Percentiles rank a stretch among this genome's conserved stretches.
phyloP scores from a whole-genome alignment of 2,329 filamentous ascomycete genomes.

The Fusarium sp. region DNA sequence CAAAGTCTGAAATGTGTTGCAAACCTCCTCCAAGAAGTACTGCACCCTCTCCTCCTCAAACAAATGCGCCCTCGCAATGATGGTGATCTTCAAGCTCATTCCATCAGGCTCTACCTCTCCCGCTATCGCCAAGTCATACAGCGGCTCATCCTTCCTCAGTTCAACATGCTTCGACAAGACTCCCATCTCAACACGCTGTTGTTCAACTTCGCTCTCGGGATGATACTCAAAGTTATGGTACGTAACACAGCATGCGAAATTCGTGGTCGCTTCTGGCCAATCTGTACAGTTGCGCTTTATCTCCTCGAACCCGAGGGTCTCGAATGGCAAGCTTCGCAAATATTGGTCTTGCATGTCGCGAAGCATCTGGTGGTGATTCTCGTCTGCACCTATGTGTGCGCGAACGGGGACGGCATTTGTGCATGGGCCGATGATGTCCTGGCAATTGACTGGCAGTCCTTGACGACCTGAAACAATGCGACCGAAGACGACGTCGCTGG shows the following conservation, averaged over 20 bases:
- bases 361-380: neutral
- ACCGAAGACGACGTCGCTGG: conserved; percentile 28
- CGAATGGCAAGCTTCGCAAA: conserved; percentile 13
- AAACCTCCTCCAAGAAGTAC: neutral
- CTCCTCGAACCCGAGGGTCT: conserved; percentile 30
- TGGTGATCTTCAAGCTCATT: neutral
- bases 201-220: conserved; percentile 3
- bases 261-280: conserved; percentile 7
- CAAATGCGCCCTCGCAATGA: neutral
- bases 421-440: conserved; percentile 25
- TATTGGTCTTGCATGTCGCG: conserved; percentile 33
- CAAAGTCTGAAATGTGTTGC: neutral
- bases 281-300: conserved; percentile 33
- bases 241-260: neutral
- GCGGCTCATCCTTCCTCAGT: neutral
- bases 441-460: conserved; percentile 12
- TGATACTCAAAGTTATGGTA: conserved; percentile 25
- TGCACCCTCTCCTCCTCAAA: neutral
- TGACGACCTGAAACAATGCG: conserved; percentile 33
- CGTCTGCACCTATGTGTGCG: neutral
- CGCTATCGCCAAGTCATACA: conserved; percentile 8
- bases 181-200: conserved; percentile 14
- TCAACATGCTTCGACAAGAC: conserved; percentile 9
- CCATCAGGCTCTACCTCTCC: conserved; percentile 18
- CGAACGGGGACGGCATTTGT: conserved; percentile 7